A percentile compares a stretch with the other conserved stretches of the same genome.
These are phyloP conservation scores for Colletotrichum euphorbiae DNA, from an alignment of 2,329 filamentous ascomycete species.

Conservation along the genomic window DNA sequence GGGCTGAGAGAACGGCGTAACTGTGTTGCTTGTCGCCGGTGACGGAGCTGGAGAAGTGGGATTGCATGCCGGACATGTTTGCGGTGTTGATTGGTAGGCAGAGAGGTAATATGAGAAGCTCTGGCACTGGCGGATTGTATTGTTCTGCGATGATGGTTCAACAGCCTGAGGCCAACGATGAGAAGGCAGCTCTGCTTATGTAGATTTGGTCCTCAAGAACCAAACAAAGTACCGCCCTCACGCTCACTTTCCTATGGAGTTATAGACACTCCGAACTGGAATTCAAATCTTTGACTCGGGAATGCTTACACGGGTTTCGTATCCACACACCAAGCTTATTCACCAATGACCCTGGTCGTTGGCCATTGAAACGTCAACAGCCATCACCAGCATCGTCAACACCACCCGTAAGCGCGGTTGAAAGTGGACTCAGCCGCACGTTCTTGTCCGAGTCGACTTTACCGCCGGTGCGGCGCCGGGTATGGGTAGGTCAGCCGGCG, in stretches of 20 bases:
- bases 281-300: not conserved
- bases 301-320: not conserved
- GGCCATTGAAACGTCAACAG: slow-evolving; percentile 8
- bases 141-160: slow-evolving; percentile 2
- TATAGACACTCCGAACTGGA: not conserved
- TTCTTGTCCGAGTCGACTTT: not conserved
- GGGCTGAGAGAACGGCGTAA: slow-evolving; percentile 27
- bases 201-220: not conserved
- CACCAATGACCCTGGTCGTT: not conserved
- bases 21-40: slow-evolving; percentile 33
- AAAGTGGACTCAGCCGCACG: slow-evolving; percentile 1
- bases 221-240: not conserved
- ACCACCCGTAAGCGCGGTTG: slow-evolving; percentile 20
- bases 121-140: not conserved
- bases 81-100: not conserved
- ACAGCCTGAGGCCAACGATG: slow-evolving; percentile 2
- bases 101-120: not conserved
- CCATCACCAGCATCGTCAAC: slow-evolving; percentile 3
- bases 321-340: slow-evolving; percentile 3
- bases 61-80: slow-evolving; percentile 37
- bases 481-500: not conserved
- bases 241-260: not conserved
- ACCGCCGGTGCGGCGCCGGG: not conserved
- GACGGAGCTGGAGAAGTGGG: slow-evolving; percentile 35
- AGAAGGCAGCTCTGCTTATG: slow-evolving; percentile 30